Evolutionary conservation across 176 grass and related monocot genomes (phyloP).

Genomic region (Zizania latifolia): DNA sequence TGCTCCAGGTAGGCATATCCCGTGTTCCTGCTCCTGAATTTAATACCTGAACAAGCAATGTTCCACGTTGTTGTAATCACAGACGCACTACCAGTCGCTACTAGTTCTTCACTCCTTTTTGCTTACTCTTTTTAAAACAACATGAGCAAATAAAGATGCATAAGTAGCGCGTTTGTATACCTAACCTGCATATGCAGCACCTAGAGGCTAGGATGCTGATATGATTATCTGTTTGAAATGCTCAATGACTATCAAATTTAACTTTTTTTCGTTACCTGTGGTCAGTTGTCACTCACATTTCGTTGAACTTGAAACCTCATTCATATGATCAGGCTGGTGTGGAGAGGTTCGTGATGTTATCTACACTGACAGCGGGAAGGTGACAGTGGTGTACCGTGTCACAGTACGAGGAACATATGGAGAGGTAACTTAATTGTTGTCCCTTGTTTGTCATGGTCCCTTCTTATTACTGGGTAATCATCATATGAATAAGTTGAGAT

Average conservation of each 20-base stretch:
- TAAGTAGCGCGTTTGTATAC: background rate
- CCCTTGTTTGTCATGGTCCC: background rate
- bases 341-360: slow-evolving; percentile 82
- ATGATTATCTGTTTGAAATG: background rate
- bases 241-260: background rate
- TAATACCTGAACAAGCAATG: background rate
- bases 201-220: too few species aligned
- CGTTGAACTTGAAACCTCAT: too few species aligned
- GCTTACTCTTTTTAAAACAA: background rate
- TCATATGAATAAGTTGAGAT: background rate
- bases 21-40: background rate
- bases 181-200: background rate
- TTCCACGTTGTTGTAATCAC: background rate
- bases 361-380: slow-evolving; percentile 49
- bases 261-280: background rate
- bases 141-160: background rate
- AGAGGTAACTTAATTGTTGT: slow-evolving; percentile 45
- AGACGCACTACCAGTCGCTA: background rate
- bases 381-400: slow-evolving; percentile 69
- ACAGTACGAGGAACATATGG: slow-evolving; percentile 71
- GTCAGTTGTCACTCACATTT: background rate
- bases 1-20: slow-evolving; percentile 65
- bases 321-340: slow-evolving; percentile 68
- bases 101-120: background rate
- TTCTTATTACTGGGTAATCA: background rate